These are phyloP conservation scores for Aspergillus felis DNA, from an alignment of 2,329 filamentous ascomycete genomes.

Conservation along the genomic window DNA sequence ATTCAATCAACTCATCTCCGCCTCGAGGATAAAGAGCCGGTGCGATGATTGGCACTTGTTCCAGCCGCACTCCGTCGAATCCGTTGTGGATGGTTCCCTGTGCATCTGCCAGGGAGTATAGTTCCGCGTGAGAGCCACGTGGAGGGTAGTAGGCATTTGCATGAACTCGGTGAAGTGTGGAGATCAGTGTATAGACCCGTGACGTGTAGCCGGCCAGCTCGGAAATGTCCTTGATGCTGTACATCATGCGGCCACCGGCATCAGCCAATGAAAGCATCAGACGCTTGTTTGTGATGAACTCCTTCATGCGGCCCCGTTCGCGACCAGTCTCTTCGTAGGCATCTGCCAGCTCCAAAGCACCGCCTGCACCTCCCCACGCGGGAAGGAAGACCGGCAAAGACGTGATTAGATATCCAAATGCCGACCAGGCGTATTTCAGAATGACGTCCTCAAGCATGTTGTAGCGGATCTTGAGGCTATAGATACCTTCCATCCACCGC, in stretches of 20 bases:
- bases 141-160: conserved; percentile 78
- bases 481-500: conserved; percentile 97
- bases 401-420: conserved; percentile 90
- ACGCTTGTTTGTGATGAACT: conserved; percentile 98
- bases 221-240: conserved; percentile 95
- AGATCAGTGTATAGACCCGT: conserved; percentile 91
- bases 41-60: conserved; percentile 89
- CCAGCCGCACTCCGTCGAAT: conserved; percentile 88
- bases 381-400: conserved; percentile 92
- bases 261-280: conserved; percentile 97
- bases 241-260: conserved; percentile 98
- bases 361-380: conserved; percentile 83
- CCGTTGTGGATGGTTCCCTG: conserved; percentile 93
- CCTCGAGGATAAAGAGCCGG: conserved; percentile 83
- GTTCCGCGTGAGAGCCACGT: conserved; percentile 64
- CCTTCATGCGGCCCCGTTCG: conserved; percentile 87
- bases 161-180: conserved; percentile 88
- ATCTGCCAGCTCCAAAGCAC: conserved; percentile 61
- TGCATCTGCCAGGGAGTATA: conserved; percentile 85
- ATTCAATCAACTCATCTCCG: conserved; percentile 86
- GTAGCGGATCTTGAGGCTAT: conserved; percentile 95
- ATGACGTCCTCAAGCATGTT: conserved; percentile 99
- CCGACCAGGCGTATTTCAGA: conserved; percentile 97
- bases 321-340: conserved; percentile 40
- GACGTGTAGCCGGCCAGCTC: conserved; percentile 95